phyloP scores from a whole-genome alignment of 2,329 filamentous ascomycete species.

The Ophidiomyces ophidiicola region DNA sequence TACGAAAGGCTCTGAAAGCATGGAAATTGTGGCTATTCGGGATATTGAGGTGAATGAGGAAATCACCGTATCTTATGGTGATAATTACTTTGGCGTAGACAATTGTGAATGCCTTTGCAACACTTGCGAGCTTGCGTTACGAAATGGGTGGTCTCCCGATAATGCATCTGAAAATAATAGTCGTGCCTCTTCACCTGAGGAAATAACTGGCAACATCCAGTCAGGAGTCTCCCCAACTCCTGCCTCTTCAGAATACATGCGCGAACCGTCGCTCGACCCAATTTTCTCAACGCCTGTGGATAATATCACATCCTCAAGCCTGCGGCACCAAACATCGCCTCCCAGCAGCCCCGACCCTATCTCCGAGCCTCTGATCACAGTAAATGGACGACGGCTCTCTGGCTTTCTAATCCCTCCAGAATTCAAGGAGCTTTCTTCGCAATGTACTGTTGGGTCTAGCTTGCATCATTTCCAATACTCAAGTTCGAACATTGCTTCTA shows the following conservation, averaged over 20 bases:
- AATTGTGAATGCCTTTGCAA: conserved; percentile 91
- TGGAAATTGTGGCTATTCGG: conserved; percentile 75
- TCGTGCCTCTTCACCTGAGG: conserved; percentile 2
- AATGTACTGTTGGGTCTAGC: conserved; percentile 3
- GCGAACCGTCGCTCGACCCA: neutral
- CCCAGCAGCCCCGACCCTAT: conserved; percentile 15
- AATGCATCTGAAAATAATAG: conserved; percentile 5
- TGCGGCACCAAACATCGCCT: conserved; percentile 28
- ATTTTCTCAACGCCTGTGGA: conserved; percentile 8
- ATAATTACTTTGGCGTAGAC: conserved; percentile 87
- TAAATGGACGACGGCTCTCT: conserved; percentile 2
- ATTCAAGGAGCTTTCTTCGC: neutral
- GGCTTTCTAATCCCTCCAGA: neutral
- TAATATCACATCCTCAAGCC: conserved; percentile 14
- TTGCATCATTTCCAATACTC: conserved; percentile 21
- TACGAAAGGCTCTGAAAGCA: conserved; percentile 71
- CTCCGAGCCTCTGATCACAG: conserved; percentile 8
- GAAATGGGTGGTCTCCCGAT: conserved; percentile 66
- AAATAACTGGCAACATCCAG: neutral
- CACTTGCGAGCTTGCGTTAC: conserved; percentile 62
- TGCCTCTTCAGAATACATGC: neutral
- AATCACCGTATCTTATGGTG: conserved; percentile 91
- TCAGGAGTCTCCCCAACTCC: neutral
- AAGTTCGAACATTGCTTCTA: conserved; percentile 7
- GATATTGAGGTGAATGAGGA: conserved; percentile 82